Percentiles rank a stretch among this genome's conserved stretches.
phyloP scores from a whole-genome alignment of 2,329 filamentous ascomycete genomes.

The Sodiomyces alkalinus region DNA sequence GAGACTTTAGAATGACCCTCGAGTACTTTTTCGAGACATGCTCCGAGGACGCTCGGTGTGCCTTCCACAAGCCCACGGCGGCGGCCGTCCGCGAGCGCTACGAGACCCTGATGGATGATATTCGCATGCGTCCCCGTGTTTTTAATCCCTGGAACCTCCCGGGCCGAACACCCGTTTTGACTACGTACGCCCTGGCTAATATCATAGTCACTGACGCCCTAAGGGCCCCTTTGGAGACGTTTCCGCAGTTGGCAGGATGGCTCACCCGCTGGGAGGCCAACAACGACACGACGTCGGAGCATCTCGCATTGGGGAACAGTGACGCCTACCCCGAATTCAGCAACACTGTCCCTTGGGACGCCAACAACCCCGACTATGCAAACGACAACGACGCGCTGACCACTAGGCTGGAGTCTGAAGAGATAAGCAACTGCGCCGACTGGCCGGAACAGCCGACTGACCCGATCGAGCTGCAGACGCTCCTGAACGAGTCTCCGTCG shows the following conservation, averaged over 20 bases:
- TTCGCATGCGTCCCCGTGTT: neutral
- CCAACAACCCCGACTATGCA: neutral
- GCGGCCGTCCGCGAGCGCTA: neutral
- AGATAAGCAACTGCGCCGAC: neutral
- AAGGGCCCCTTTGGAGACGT: neutral
- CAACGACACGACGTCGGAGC: neutral
- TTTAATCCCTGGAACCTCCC: too few species aligned
- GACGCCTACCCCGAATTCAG: neutral
- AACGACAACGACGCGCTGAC: too few species aligned
- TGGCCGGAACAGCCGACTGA: neutral
- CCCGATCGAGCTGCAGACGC: neutral
- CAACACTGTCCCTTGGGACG: neutral
- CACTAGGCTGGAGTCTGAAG: neutral
- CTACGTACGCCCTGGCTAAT: neutral
- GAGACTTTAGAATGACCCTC: slow-evolving; percentile 36
- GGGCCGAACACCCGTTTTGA: too few species aligned
- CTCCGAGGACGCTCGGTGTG: slow-evolving; percentile 32
- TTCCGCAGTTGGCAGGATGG: too few species aligned
- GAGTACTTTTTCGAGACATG: slow-evolving; percentile 36
- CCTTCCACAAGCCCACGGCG: slow-evolving; percentile 14
- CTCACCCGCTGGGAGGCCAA: too few species aligned
- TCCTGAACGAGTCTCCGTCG: neutral
- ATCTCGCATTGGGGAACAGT: neutral
- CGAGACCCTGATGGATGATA: neutral
- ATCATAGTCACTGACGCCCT: neutral